Conservation (phyloP, 1,284 basidiomycete species). For the Moniliella sp. region DNA sequence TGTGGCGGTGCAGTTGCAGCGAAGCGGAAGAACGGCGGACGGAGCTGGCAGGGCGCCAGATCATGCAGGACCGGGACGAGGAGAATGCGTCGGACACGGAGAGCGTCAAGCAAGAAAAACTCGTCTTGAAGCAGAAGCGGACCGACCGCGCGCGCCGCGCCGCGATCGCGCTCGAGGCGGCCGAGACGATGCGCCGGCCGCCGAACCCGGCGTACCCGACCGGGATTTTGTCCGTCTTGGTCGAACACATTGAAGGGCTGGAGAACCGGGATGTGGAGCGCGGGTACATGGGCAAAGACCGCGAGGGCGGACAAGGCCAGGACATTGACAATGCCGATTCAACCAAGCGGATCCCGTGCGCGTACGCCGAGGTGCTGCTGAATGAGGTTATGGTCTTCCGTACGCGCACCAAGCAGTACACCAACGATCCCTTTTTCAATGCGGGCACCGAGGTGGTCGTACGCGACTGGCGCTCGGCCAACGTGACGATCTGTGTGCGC, state of each 20-base stretch:
- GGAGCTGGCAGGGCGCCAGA: no score
- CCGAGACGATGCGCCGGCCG: no score
- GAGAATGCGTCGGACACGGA: constrained; percentile 39
- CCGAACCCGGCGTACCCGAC: constrained; percentile 41
- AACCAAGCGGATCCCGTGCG: constrained; percentile 41
- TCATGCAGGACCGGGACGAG: constrained; percentile 7
- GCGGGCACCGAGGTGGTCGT: constrained; percentile 54
- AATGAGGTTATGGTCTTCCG: constrained; percentile 45
- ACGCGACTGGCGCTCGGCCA: constrained; percentile 47
- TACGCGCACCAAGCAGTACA: constrained; percentile 34
- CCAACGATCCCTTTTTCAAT: constrained; percentile 50
- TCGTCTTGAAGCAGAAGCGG: no score
- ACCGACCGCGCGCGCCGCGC: no score
- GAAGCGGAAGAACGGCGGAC: no score
- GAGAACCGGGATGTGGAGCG: constrained; percentile 41
- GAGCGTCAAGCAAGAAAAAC: no score
- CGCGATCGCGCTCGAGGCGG: no score
- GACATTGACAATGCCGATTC: constrained; percentile 36
- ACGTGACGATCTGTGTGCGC: constrained; percentile 48
- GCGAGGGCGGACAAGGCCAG: constrained; percentile 26
- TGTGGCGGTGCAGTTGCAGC: no score
- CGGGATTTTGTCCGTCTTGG: constrained; percentile 41
- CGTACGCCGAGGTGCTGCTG: constrained; percentile 43
- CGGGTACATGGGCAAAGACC: constrained; percentile 39
- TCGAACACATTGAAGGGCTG: constrained; percentile 38